A percentile compares a stretch with the other conserved stretches of the same genome.
Evolutionary conservation across 768 basidiomycete genomes (phyloP).

Genomic region (Lactifluus hygrophoroides): DNA sequence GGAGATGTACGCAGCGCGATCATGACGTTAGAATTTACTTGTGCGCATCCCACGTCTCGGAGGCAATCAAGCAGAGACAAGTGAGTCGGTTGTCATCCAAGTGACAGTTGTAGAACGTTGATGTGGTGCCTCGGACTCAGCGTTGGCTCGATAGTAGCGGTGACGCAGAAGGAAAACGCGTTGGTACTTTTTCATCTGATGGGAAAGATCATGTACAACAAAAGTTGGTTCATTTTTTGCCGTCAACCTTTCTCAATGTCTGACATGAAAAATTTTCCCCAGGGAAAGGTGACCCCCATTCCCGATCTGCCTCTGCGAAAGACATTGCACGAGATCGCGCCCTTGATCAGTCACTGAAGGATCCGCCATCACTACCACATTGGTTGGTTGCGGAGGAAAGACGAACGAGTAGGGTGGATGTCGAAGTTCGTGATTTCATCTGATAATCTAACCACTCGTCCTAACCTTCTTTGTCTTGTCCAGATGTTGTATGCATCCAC

Average conservation of each 20-base stretch:
- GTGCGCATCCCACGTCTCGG: conserved; percentile 34
- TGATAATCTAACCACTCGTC: not conserved
- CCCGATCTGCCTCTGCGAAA: conserved; percentile 45
- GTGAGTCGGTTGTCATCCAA: conserved; percentile 15
- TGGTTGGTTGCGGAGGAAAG: conserved; percentile 56
- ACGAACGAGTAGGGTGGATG: conserved; percentile 62
- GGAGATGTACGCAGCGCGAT: conserved; percentile 93
- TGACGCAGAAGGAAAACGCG: conserved; percentile 78
- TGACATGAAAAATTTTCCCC: conserved; percentile 8
- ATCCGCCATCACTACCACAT: conserved; percentile 47
- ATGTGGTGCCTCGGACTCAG: conserved; percentile 5
- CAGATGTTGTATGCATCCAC: conserved; percentile 74
- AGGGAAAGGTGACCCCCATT: conserved; percentile 72
- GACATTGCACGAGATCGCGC: conserved; percentile 56
- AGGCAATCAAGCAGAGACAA: conserved; percentile 30
- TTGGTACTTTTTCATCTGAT: conserved; percentile 86
- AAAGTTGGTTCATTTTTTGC: conserved; percentile 46
- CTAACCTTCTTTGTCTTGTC: not conserved
- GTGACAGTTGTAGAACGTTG: conserved; percentile 10
- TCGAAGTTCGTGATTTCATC: conserved; percentile 46
- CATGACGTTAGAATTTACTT: conserved; percentile 88
- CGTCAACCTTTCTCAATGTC: not conserved
- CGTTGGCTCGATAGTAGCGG: conserved; percentile 44
- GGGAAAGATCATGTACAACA: conserved; percentile 92
- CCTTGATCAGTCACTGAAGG: conserved; percentile 44